A percentile compares a stretch with the other conserved stretches of the same genome.
Evolutionary conservation across 2,329 filamentous ascomycete species (phyloP).

Genomic region (Grosmannia penicillata): DNA sequence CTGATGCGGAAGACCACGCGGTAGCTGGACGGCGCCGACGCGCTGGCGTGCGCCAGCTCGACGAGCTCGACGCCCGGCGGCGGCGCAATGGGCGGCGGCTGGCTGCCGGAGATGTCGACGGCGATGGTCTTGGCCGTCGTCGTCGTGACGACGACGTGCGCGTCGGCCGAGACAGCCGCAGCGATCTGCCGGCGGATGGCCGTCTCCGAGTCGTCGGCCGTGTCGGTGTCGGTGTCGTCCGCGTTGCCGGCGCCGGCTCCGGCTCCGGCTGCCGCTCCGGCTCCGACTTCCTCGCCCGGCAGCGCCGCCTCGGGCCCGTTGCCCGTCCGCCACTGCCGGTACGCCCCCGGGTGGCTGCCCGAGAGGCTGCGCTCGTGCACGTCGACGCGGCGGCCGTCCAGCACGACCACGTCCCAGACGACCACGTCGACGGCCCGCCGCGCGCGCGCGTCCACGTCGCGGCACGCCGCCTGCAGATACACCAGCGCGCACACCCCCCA

Average conservation of each 20-base stretch:
- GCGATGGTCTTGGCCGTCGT: conserved; percentile 49
- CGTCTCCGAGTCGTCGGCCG: conserved; percentile 29
- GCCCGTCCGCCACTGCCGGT: conserved; percentile 6
- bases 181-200: conserved; percentile 38
- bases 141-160: conserved; percentile 43
- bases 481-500: conserved; percentile 46
- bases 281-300: background rate
- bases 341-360: conserved; percentile 15
- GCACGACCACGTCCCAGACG: conserved; percentile 52
- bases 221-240: conserved; percentile 11
- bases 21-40: conserved; percentile 20
- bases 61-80: conserved; percentile 45
- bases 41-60: conserved; percentile 24
- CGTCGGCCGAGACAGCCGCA: conserved; percentile 37
- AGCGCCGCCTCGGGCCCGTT: too few species aligned
- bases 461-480: conserved; percentile 44
- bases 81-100: conserved; percentile 34
- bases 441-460: conserved; percentile 32
- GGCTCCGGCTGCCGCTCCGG: background rate
- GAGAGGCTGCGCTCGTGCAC: conserved; percentile 24
- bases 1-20: conserved; percentile 40
- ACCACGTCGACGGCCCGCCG: conserved; percentile 36
- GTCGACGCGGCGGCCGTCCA: conserved; percentile 43
- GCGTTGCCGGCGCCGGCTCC: background rate
- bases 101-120: conserved; percentile 44